A percentile compares a stretch with the other conserved stretches of the same genome.
Evolutionary conservation across 192 early-diverging fungal species (phyloP).

Genomic region (Podila clonocystis): DNA sequence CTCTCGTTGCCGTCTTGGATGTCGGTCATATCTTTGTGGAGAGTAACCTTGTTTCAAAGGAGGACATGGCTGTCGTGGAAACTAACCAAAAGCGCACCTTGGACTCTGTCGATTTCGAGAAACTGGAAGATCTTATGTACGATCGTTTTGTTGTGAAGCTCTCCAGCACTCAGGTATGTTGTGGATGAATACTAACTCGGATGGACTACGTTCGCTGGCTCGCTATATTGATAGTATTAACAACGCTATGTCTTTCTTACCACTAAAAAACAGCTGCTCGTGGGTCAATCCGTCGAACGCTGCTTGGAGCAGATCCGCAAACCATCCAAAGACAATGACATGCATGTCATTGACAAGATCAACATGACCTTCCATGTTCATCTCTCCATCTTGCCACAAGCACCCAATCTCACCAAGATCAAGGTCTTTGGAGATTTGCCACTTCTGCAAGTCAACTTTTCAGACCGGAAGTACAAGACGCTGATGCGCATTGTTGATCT

Average conservation of each 20-base stretch:
- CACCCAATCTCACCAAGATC: conserved; percentile 77
- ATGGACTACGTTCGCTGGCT: not conserved
- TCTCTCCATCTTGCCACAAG: conserved; percentile 85
- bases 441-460: conserved; percentile 87
- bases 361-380: conserved; percentile 85
- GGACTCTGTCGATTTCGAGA: conserved; percentile 71
- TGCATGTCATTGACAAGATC: conserved; percentile 91
- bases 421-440: conserved; percentile 85
- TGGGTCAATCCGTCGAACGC: conserved; percentile 77
- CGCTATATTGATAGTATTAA: not conserved
- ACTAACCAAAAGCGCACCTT: conserved; percentile 69
- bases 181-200: not conserved
- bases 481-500: conserved; percentile 85
- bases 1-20: conserved; percentile 87
- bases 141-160: conserved; percentile 89
- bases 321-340: conserved; percentile 60
- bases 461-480: conserved; percentile 92
- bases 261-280: conserved; percentile 57
- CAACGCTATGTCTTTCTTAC: conserved; percentile 1
- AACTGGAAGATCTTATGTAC: conserved; percentile 86
- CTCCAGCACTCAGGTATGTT: conserved; percentile 77
- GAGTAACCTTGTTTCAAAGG: conserved; percentile 81
- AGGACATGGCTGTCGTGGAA: conserved; percentile 73
- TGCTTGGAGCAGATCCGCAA: conserved; percentile 76
- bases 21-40: conserved; percentile 92